Evolutionary conservation across 2,329 filamentous ascomycete species (phyloP).

Genomic region (Aspergillus texensis): DNA sequence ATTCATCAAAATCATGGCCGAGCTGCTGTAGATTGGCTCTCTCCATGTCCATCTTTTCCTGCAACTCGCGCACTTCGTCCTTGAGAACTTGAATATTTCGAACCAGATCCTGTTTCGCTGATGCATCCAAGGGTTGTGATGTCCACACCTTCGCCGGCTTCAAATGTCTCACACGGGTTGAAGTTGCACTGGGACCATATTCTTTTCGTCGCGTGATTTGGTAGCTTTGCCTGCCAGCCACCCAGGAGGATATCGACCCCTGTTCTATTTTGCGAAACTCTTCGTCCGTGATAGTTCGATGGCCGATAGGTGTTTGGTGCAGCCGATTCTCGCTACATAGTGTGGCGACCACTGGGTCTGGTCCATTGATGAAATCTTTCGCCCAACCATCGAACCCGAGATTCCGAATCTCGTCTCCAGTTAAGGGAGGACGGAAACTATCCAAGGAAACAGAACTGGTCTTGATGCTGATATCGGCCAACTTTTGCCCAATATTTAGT

Average conservation of each 20-base stretch:
- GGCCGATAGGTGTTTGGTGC: constrained; percentile 68
- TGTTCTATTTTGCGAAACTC: constrained; percentile 68
- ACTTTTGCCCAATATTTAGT: constrained; percentile 63
- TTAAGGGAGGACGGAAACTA: constrained; percentile 59
- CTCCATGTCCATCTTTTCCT: constrained; percentile 34
- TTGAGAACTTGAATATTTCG: constrained; percentile 50
- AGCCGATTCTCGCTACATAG: constrained; percentile 74
- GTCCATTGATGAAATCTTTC: constrained; percentile 77
- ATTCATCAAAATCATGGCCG: constrained; percentile 23
- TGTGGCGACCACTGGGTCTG: constrained; percentile 82
- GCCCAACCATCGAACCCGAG: constrained; percentile 79
- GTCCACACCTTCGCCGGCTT: constrained; percentile 70
- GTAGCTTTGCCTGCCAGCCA: constrained; percentile 67
- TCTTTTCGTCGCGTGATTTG: constrained; percentile 72
- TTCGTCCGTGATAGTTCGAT: constrained; percentile 64
- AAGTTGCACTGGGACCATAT: constrained; percentile 74
- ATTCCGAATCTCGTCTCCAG: constrained; percentile 55
- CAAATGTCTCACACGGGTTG: constrained; percentile 67
- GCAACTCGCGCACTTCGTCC: constrained; percentile 41
- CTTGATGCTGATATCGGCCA: constrained; percentile 73
- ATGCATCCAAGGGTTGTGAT: constrained; percentile 69
- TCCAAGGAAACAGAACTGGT: constrained; percentile 60
- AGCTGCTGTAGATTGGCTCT: constrained; percentile 27
- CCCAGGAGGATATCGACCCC: constrained; percentile 66
- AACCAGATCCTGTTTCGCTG: constrained; percentile 61